These are phyloP conservation scores for Cladosporium sphaerospermum DNA, from an alignment of 2,329 filamentous ascomycete genomes.

Conservation along the genomic window DNA sequence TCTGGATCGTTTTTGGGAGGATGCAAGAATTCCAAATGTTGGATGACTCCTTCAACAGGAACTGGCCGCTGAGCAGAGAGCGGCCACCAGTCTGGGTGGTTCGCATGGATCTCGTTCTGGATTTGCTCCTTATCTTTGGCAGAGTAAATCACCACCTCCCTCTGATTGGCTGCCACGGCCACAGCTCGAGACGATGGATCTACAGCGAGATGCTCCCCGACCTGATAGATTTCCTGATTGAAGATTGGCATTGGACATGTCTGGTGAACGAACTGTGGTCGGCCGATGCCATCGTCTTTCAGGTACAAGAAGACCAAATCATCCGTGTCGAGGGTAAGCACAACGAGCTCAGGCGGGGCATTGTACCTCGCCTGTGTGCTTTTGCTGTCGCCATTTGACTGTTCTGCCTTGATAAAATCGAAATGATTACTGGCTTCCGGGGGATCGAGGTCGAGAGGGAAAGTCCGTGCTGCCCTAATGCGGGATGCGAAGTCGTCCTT, in stretches of 20 bases:
- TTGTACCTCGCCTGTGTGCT: neutral
- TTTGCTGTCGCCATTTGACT: neutral
- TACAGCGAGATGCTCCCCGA: constrained; percentile 64
- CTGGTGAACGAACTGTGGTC: constrained; percentile 56
- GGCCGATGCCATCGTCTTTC: constrained; percentile 37
- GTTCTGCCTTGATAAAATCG: constrained; percentile 21
- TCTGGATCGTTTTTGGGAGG: constrained; percentile 57
- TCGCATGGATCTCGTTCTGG: constrained; percentile 45
- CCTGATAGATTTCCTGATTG: constrained; percentile 44
- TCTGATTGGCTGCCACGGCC: constrained; percentile 65
- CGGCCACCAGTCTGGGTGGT: constrained; percentile 47
- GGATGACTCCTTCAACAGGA: constrained; percentile 62
- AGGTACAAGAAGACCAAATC: constrained; percentile 74
- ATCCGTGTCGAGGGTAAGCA: constrained; percentile 67
- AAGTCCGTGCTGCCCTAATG: constrained; percentile 71
- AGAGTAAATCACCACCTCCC: constrained; percentile 65
- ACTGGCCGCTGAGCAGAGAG: constrained; percentile 49
- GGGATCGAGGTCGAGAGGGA: constrained; percentile 46
- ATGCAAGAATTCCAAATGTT: constrained; percentile 81
- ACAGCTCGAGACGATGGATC: constrained; percentile 63
- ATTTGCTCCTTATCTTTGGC: constrained; percentile 49
- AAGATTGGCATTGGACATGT: constrained; percentile 55
- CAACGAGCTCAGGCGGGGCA: constrained; percentile 71
- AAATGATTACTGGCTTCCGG: constrained; percentile 30
- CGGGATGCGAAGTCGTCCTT: constrained; percentile 72